Base-by-base conservation (phyloP, 2,329 filamentous ascomycete genomes). In the Aspergillus caelatus region DNA sequence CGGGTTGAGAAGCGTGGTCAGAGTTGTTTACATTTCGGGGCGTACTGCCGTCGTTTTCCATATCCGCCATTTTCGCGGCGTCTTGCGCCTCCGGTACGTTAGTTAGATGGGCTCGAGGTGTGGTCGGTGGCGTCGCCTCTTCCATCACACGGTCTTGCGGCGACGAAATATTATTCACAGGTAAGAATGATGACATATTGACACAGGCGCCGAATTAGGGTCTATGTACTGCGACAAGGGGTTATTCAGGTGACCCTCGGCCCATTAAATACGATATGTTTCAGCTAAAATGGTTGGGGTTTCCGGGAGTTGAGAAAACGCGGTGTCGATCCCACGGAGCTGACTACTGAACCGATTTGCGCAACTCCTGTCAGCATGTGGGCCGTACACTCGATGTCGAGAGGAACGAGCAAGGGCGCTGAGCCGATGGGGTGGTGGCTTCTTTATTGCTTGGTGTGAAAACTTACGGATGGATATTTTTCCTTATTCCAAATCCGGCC, bases 171-270 rank as follows among this genome's bases (percentile, higher is more conserved):
- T 83, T 84, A 76, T 89, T 89, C 74, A 89, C 86, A 66, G 87
- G 83, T 72, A 84, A 82, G 74, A 89, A 89, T 63, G 83, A 80
- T 68, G 86, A 81, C 85, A 88, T 87, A 71, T 74, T 81, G 71
- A 67, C 74, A 69, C 66, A 65, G 68, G 70, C 64, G 67, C 65
- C 69, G 71, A 63, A 64, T 64, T 71, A n/a, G 58, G 68, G 65
- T 70, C 70, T 73, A 72, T 67, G 63, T 69, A 70, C 65, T 65
- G 65, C 62, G 67, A 63, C 41, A 41, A 60, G 50, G 62, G 65
- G 66, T 56, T 63, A 28, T 67, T 61, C 64, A 65, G 64, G 62
- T 60, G 65, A 60, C 54, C 56, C 39, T 62, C 62, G 62, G 60
- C 60, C 68, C 62, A 53, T 55, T 56, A 53, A 67, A 60, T 65